Evolutionary conservation across 2,329 filamentous ascomycete genomes (phyloP).

Genomic region (Clarireedia hainanense): DNA sequence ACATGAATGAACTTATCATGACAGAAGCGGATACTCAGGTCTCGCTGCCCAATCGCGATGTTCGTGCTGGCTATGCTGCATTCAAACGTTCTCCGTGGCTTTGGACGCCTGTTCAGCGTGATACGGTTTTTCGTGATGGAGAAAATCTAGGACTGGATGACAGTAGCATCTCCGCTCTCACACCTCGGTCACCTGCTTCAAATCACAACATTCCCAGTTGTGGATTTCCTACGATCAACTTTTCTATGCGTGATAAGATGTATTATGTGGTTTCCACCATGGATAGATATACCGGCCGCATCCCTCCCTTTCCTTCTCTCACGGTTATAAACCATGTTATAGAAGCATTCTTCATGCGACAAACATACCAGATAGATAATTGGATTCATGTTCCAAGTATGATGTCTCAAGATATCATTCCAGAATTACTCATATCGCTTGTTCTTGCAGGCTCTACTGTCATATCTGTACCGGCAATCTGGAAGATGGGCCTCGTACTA

Average conservation of each 20-base stretch:
- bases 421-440: constrained; percentile 14
- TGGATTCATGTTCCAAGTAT: constrained; percentile 15
- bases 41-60: neutral
- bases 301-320: constrained; percentile 14
- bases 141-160: constrained; percentile 15
- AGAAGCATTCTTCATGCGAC: constrained; percentile 14
- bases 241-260: neutral
- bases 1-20: no score
- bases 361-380: constrained; percentile 10
- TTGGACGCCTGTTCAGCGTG: constrained; percentile 14
- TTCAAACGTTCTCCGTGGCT: constrained; percentile 20
- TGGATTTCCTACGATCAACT: neutral
- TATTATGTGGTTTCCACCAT: constrained; percentile 6
- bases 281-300: neutral
- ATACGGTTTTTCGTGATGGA: constrained; percentile 13
- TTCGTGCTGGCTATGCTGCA: constrained; percentile 15
- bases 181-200: constrained; percentile 11
- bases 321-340: constrained; percentile 15
- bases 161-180: constrained; percentile 15
- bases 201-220: constrained; percentile 7
- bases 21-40: no score
- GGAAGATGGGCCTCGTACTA: constrained; percentile 21
- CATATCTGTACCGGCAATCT: constrained; percentile 17
- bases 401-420: constrained; percentile 2
- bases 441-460: constrained; percentile 14